Conservation (phyloP, 2,329 filamentous ascomycete species). For the Eutypa lata region DNA sequence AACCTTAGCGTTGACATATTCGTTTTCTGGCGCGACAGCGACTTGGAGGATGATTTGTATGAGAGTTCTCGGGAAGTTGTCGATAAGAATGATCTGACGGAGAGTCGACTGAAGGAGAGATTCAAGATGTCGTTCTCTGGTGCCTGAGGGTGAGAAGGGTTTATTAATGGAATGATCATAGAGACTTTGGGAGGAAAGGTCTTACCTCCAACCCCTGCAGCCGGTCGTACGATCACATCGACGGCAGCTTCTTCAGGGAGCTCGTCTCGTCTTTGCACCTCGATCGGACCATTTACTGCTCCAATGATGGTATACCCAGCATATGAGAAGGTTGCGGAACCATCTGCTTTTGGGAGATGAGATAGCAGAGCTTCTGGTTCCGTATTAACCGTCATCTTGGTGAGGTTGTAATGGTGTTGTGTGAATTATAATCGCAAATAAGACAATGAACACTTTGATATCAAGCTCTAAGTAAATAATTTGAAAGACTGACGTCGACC, state of each 20-base stretch:
- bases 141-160: slow-evolving; percentile 43
- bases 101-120: slow-evolving; percentile 69
- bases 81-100: slow-evolving; percentile 69
- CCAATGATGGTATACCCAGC: slow-evolving; percentile 78
- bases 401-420: not conserved
- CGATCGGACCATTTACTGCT: slow-evolving; percentile 88
- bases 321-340: slow-evolving; percentile 73
- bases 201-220: slow-evolving; percentile 76
- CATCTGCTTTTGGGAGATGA: slow-evolving; percentile 68
- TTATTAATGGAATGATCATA: slow-evolving; percentile 15
- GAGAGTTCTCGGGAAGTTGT: slow-evolving; percentile 72
- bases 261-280: slow-evolving; percentile 85
- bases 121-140: slow-evolving; percentile 80
- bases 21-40: slow-evolving; percentile 64
- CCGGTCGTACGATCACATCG: slow-evolving; percentile 86
- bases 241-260: slow-evolving; percentile 86
- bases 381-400: slow-evolving; percentile 41
- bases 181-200: slow-evolving; percentile 10
- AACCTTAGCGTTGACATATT: slow-evolving; percentile 59
- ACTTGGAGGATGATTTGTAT: slow-evolving; percentile 83
- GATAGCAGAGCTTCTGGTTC: slow-evolving; percentile 53
- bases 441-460: not conserved
- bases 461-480: not conserved
- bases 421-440: no score
- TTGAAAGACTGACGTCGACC: not conserved